Conservation (phyloP, 2,329 filamentous ascomycete genomes). For the Neonectria neomacrospora region DNA sequence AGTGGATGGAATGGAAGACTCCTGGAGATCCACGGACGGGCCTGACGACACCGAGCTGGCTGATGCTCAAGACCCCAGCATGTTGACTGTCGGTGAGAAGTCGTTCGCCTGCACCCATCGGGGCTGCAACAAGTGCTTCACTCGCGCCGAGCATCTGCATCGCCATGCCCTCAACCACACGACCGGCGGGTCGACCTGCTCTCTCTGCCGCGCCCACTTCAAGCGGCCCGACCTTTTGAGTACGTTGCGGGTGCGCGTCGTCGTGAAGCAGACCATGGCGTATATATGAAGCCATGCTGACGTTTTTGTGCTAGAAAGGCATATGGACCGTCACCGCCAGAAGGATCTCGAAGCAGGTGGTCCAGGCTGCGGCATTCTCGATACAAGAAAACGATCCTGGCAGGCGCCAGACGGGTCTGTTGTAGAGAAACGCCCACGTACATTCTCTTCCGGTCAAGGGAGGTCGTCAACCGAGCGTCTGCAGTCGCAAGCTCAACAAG, state of each 20-base stretch:
- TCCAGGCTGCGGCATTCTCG: conserved; percentile 60
- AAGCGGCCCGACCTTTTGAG: conserved; percentile 65
- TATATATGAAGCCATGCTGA: not conserved
- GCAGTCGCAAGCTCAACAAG: conserved; percentile 18
- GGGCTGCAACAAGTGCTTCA: conserved; percentile 64
- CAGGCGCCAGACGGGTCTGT: conserved; percentile 64
- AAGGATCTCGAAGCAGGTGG: conserved; percentile 67
- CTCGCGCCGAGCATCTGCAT: conserved; percentile 67
- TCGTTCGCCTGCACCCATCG: conserved; percentile 53
- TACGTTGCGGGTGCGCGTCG: conserved; percentile 22
- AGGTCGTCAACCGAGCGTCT: conserved; percentile 24
- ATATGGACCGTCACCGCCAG: conserved; percentile 64
- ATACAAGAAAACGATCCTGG: conserved; percentile 67
- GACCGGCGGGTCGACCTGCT: conserved; percentile 65
- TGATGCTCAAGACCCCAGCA: conserved; percentile 12
- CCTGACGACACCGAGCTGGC: conserved; percentile 15
- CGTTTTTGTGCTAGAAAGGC: conserved; percentile 59
- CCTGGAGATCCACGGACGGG: conserved; percentile 9
- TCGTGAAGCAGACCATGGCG: not conserved
- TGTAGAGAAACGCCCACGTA: conserved; percentile 54
- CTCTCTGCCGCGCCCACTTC: conserved; percentile 69
- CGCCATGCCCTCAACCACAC: conserved; percentile 68
- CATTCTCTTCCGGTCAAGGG: conserved; percentile 16
- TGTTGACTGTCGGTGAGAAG: conserved; percentile 30
- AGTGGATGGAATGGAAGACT: conserved; percentile 23